These are phyloP conservation scores for Geotrichum reessii DNA, from an alignment of 1,139 yeast genomes.

Conservation along the genomic window DNA sequence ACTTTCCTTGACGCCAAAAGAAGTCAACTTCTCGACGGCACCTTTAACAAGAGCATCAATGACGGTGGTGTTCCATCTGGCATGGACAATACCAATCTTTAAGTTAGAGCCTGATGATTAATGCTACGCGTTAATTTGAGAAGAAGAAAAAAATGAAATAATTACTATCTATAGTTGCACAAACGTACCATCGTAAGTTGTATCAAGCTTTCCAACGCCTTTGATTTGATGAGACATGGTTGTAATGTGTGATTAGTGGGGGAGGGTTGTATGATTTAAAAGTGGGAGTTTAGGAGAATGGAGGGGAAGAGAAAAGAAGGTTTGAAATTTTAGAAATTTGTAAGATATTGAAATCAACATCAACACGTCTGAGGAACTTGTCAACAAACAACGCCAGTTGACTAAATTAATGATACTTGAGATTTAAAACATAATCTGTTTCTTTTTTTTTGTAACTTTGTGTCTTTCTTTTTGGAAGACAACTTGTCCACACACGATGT, in stretches of 20 bases:
- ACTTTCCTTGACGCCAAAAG: constrained; percentile 65
- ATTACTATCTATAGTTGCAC: not conserved
- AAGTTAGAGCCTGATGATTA: constrained; percentile 47
- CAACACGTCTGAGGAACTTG: not conserved
- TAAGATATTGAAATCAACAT: not conserved
- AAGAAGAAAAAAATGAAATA: not conserved
- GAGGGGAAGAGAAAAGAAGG: not conserved
- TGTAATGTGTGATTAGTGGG: not conserved
- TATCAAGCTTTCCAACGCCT: constrained; percentile 17
- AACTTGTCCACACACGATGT: too few relatives aligned
- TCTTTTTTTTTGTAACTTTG: too few relatives aligned
- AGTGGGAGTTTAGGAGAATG: not conserved
- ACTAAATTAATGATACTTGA: too few relatives aligned
- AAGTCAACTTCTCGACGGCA: constrained; percentile 53
- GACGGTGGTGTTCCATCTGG: constrained; percentile 84
- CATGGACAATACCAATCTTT: constrained; percentile 82
- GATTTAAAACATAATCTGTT: too few relatives aligned
- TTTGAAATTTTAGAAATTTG: not conserved
- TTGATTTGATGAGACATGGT: constrained; percentile 15
- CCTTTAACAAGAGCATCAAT: constrained; percentile 80
- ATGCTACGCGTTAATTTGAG: not conserved
- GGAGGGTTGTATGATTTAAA: not conserved
- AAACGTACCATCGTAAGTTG: constrained; percentile 16
- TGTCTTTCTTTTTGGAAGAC: too few relatives aligned
- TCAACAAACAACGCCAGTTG: too few relatives aligned